phyloP scores from a whole-genome alignment of 345 rosid species.

The Draba incana region DNA sequence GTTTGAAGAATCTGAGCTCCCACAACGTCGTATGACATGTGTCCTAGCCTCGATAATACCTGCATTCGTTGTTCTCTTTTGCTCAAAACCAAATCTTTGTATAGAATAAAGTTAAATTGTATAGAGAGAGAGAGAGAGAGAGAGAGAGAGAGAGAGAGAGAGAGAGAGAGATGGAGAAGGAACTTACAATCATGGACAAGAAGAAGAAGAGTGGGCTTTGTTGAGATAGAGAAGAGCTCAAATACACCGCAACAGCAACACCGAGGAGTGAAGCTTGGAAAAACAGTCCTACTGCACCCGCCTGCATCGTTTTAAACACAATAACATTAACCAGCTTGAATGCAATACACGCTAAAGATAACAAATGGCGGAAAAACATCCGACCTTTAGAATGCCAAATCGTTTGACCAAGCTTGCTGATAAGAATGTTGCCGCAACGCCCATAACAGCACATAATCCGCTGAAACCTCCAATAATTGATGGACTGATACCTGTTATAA shows the following conservation, averaged over 20 bases:
- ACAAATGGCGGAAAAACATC: neutral
- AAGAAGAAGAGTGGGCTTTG: constrained; percentile 71
- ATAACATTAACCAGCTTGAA: constrained; percentile 25
- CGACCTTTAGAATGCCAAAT: constrained; percentile 59
- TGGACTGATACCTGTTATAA: constrained; percentile 71
- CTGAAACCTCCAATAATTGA: constrained; percentile 89
- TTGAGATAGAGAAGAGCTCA: constrained; percentile 72
- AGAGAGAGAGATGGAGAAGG: neutral
- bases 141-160: neutral
- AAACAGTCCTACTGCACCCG: constrained; percentile 85
- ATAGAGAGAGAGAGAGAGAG: neutral
- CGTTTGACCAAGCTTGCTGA: constrained; percentile 75
- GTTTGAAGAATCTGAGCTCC: constrained; percentile 98
- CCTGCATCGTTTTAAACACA: constrained; percentile 51
- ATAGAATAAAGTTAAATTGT: neutral
- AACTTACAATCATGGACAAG: constrained; percentile 79
- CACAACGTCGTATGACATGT: constrained; percentile 85
- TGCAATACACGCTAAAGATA: constrained; percentile 3
- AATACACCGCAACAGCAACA: constrained; percentile 73
- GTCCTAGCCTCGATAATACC: constrained; percentile 90
- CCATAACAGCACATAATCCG: constrained; percentile 94
- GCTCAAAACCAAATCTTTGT: constrained; percentile 16
- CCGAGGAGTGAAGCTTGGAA: constrained; percentile 86
- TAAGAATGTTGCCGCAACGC: constrained; percentile 88
- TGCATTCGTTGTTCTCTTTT: constrained; percentile 34